Conservation (phyloP, 176 grass and related monocot genomes). For the Triticum turgidum region DNA sequence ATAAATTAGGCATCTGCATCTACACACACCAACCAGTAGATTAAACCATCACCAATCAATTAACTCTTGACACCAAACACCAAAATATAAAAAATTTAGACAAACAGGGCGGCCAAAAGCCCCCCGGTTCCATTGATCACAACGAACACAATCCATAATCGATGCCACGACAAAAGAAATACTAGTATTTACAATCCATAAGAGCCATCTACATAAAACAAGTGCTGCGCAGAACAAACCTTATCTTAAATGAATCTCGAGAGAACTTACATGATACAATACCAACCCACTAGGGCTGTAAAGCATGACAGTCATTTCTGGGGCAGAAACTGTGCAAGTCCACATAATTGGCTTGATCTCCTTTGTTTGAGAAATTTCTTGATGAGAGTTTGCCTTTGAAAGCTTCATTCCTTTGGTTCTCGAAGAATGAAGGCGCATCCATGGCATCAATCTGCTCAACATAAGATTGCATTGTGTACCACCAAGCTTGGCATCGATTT, state of each 20-base stretch:
- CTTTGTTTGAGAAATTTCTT: conserved; percentile 55
- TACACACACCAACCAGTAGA: neutral
- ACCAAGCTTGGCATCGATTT: conserved; percentile 93
- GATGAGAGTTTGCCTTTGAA: conserved; percentile 45
- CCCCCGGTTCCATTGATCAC: neutral
- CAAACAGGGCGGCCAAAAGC: too few species aligned
- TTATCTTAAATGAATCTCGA: conserved; percentile 16
- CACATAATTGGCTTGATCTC: conserved; percentile 79
- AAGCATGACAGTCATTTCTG: conserved; percentile 88
- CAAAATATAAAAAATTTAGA: neutral
- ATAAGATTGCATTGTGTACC: conserved; percentile 92
- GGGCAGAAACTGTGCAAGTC: conserved; percentile 89
- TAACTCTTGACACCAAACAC: neutral
- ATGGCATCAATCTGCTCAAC: conserved; percentile 86
- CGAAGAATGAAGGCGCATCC: conserved; percentile 62
- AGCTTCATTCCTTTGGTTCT: conserved; percentile 66
- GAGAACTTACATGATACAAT: conserved; percentile 95
- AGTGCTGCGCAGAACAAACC: neutral
- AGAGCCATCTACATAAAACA: neutral
- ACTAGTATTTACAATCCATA: conserved; percentile 3
- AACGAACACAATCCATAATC: neutral
- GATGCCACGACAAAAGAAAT: conserved; percentile 9
- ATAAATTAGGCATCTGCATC: conserved; percentile 20
- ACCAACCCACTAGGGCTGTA: conserved; percentile 72
- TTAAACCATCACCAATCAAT: neutral